A percentile compares a stretch with the other conserved stretches of the same genome.
Evolutionary conservation across 306 rosid genomes (phyloP).

Genomic region (Malus asiatica): DNA sequence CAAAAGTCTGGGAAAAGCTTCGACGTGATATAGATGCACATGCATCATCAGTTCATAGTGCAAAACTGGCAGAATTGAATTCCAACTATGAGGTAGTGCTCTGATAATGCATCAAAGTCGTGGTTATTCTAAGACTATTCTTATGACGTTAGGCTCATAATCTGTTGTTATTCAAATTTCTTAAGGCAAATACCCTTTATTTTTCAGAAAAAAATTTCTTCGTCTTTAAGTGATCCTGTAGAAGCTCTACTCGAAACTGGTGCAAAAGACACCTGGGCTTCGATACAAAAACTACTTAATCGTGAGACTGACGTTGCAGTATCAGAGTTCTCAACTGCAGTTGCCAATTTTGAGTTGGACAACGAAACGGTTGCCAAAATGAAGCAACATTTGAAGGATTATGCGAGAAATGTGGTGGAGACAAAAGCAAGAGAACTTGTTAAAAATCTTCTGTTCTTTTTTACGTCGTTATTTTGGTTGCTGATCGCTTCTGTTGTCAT

Average conservation of each 20-base stretch:
- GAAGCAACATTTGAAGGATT: constrained; percentile 46
- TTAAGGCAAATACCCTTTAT: not conserved
- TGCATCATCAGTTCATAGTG: constrained; percentile 43
- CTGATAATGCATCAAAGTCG: not conserved
- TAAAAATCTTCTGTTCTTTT: too few species aligned
- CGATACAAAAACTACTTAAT: constrained; percentile 60
- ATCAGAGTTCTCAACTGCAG: constrained; percentile 33
- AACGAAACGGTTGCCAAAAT: constrained; percentile 39
- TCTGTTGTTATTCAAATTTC: not conserved
- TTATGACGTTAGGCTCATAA: too few species aligned
- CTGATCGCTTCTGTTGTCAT: too few species aligned
- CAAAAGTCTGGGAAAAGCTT: constrained; percentile 59
- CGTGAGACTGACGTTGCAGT: constrained; percentile 54
- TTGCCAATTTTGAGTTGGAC: constrained; percentile 74
- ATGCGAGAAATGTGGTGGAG: constrained; percentile 67
- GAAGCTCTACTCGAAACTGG: constrained; percentile 44
- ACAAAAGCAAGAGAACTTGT: constrained; percentile 45
- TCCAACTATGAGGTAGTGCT: constrained; percentile 50
- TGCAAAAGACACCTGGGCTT: constrained; percentile 65
- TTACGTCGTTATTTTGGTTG: too few species aligned
- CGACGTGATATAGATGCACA: constrained; percentile 63
- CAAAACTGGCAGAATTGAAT: constrained; percentile 42
- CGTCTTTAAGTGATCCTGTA: constrained; percentile 57
- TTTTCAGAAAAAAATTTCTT: constrained; percentile 51
- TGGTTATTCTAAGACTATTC: not conserved